Percentiles rank a stretch among this genome's conserved stretches.
phyloP scores from a whole-genome alignment of 2,329 filamentous ascomycete genomes.

The Verticillium nonalfalfae region DNA sequence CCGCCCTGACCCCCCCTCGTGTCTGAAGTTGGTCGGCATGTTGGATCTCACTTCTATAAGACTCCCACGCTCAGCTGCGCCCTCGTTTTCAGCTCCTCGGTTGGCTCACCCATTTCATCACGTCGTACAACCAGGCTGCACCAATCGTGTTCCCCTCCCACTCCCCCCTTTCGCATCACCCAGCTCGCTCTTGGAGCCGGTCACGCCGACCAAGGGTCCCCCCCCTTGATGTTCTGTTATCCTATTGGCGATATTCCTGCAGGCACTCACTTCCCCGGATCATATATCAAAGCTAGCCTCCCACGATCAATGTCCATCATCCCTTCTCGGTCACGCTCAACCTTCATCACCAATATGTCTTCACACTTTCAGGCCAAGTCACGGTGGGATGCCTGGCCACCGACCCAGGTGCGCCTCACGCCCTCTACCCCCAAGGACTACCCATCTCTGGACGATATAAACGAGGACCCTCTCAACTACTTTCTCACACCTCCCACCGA shows the following conservation, averaged over 20 bases:
- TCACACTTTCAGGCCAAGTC: conserved; percentile 22
- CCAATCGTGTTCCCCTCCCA: not conserved
- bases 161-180: not conserved
- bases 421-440: conserved; percentile 34
- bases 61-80: not conserved
- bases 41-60: conserved; percentile 1
- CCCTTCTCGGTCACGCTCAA: not conserved
- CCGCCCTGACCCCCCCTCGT: not conserved
- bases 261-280: conserved; percentile 1
- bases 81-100: not conserved
- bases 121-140: not conserved
- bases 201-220: conserved; percentile 8
- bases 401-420: conserved; percentile 41
- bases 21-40: not conserved
- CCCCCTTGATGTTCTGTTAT: not conserved
- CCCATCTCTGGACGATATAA: conserved; percentile 40
- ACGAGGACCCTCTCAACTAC: conserved; percentile 48
- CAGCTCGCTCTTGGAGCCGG: conserved; percentile 9
- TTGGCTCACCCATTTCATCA: not conserved
- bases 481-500: conserved; percentile 46
- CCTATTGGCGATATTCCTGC: not conserved
- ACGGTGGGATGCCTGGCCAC: conserved; percentile 43
- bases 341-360: conserved; percentile 23
- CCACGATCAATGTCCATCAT: not conserved
- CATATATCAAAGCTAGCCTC: not conserved